Conservation (phyloP, 1,284 basidiomycete species). For the Acaromyces ingoldii region DNA sequence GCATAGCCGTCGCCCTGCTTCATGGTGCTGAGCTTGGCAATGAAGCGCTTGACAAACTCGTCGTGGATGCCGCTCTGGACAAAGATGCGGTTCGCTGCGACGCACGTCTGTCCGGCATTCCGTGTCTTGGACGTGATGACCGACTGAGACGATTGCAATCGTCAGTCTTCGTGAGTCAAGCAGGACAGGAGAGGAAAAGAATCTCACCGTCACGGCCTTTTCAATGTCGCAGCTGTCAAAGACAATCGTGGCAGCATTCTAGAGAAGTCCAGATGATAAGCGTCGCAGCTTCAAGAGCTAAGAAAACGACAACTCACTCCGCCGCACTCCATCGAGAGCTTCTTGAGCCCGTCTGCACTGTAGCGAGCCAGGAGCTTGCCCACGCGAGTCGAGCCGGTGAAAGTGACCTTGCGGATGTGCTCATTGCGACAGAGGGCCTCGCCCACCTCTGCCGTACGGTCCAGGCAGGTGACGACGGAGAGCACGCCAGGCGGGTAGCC, state of each 20-base stretch:
- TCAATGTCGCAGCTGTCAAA: conserved; percentile 64
- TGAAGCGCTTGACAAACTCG: conserved; percentile 74
- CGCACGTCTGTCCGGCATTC: conserved; percentile 24
- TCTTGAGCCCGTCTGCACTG: conserved; percentile 78
- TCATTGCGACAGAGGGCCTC: conserved; percentile 38
- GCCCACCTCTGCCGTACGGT: not conserved
- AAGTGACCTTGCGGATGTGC: conserved; percentile 58
- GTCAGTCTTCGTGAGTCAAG: no score
- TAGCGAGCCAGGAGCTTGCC: conserved; percentile 79
- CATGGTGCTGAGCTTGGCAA: conserved; percentile 75
- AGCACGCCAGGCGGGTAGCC: conserved; percentile 54
- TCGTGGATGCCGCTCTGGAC: conserved; percentile 68
- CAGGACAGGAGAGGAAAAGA: no score
- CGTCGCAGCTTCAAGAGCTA: conserved; percentile 4
- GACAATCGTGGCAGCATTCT: conserved; percentile 54
- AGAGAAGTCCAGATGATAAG: no score
- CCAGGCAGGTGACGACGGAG: conserved; percentile 63
- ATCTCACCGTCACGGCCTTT: conserved; percentile 32
- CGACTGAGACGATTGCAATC: no score
- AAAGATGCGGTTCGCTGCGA: conserved; percentile 51
- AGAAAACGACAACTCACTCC: conserved; percentile 81
- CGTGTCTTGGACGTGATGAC: conserved; percentile 17
- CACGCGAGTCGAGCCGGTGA: conserved; percentile 62
- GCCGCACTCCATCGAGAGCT: conserved; percentile 67
- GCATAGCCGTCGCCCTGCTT: conserved; percentile 86